Conservation (phyloP, 2,329 filamentous ascomycete species). For the Didymella arachidicola region DNA sequence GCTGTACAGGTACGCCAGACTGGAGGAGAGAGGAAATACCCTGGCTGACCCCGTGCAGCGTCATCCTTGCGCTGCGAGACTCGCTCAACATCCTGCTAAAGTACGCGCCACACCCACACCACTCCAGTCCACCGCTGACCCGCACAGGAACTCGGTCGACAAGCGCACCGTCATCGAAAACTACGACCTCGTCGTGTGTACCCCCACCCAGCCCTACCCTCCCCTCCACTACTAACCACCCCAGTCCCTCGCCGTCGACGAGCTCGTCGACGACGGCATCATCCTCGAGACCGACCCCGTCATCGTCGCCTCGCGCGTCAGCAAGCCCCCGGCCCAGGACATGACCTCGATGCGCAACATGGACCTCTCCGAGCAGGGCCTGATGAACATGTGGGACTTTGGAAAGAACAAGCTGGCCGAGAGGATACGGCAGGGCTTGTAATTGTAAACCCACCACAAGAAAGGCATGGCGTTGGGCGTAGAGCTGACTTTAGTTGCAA, state of each 20-base stretch:
- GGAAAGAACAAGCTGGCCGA: constrained; percentile 91
- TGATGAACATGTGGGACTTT: constrained; percentile 92
- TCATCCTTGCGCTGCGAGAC: constrained; percentile 88
- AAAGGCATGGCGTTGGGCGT: constrained; percentile 35
- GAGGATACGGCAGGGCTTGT: constrained; percentile 79
- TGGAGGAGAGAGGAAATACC: background rate
- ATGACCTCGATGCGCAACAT: constrained; percentile 88
- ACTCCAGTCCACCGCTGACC: constrained; percentile 12
- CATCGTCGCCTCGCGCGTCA: constrained; percentile 90
- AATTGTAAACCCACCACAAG: too few relatives aligned
- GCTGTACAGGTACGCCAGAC: constrained; percentile 71
- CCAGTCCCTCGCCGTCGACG: constrained; percentile 90
- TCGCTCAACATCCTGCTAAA: constrained; percentile 90
- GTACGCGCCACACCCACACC: constrained; percentile 61
- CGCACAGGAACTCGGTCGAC: constrained; percentile 84
- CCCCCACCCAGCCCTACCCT: background rate
- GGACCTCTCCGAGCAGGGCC: constrained; percentile 92
- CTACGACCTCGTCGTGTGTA: constrained; percentile 80
- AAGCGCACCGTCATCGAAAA: constrained; percentile 98
- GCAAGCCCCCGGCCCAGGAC: constrained; percentile 89
- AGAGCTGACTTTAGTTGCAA: too few relatives aligned
- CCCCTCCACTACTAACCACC: constrained; percentile 71
- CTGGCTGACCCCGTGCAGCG: constrained; percentile 58
- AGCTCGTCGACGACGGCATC: constrained; percentile 73
- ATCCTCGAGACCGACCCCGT: constrained; percentile 97